Percentiles rank a stretch among this genome's conserved stretches.
phyloP scores from a whole-genome alignment of 345 rosid species.

The Eucalyptus cladocalyx region DNA sequence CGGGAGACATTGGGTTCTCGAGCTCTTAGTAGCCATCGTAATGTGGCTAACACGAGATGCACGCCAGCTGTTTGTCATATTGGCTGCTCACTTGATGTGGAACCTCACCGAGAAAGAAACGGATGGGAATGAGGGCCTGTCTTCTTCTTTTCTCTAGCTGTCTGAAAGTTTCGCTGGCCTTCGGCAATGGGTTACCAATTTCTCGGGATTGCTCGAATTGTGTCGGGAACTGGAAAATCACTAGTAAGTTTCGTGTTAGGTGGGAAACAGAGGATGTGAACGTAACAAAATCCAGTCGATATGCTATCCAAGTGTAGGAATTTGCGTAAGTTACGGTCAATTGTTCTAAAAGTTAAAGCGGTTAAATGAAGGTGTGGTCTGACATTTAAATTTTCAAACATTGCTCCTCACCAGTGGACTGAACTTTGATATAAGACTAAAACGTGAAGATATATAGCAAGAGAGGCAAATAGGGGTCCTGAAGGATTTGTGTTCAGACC shows the following conservation, averaged over 20 bases:
- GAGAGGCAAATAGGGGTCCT: background rate
- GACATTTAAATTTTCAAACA: background rate
- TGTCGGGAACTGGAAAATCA: background rate
- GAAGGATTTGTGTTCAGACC: background rate
- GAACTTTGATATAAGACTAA: background rate
- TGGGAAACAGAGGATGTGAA: background rate
- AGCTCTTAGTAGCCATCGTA: fast-evolving
- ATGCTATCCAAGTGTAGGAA: background rate
- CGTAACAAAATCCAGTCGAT: background rate
- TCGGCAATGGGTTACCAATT: background rate
- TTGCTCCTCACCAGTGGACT: background rate
- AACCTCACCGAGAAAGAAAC: background rate
- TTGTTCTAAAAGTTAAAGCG: background rate
- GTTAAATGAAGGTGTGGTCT: fast-evolving
- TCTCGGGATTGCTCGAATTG: background rate
- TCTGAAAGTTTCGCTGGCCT: background rate
- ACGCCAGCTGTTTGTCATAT: background rate
- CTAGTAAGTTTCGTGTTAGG: background rate
- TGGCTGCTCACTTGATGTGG: background rate
- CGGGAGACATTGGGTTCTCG: background rate
- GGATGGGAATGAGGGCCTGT: background rate
- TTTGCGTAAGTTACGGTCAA: fast-evolving
- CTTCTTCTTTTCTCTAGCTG: background rate
- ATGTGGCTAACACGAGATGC: background rate
- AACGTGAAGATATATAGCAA: background rate